Percentiles rank a stretch among this genome's conserved stretches.
Conservation (phyloP, 2,329 filamentous ascomycete species). For the Clarireedia homoeocarpa region DNA sequence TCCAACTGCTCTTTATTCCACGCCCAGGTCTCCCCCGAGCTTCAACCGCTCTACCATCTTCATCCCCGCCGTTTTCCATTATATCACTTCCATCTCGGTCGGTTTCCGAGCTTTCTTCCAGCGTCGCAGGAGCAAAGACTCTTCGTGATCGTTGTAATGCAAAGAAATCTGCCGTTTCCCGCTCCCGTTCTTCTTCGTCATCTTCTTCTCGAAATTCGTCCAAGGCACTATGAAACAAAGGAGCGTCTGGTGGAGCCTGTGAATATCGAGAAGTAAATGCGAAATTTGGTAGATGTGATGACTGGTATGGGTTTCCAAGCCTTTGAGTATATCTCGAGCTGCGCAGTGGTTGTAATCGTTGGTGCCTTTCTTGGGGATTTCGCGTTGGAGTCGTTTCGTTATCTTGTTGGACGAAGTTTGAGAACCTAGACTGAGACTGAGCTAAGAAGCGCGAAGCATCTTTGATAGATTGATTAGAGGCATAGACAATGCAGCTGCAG, state of each 20-base stretch:
- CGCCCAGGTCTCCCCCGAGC: slow-evolving; percentile 35
- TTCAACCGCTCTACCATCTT: slow-evolving; percentile 35
- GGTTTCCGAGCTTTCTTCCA: slow-evolving; percentile 79
- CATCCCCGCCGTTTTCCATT: slow-evolving; percentile 46
- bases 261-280: slow-evolving; percentile 73
- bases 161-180: slow-evolving; percentile 90
- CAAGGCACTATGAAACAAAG: slow-evolving; percentile 86
- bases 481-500: not conserved
- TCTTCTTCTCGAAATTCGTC: slow-evolving; percentile 91
- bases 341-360: slow-evolving; percentile 21
- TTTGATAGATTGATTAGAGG: slow-evolving; percentile 32
- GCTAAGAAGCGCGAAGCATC: slow-evolving; percentile 95
- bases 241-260: slow-evolving; percentile 63
- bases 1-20: slow-evolving; percentile 59
- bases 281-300: slow-evolving; percentile 66
- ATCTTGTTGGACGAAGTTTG: slow-evolving; percentile 58
- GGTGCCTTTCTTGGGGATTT: slow-evolving; percentile 30
- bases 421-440: slow-evolving; percentile 89
- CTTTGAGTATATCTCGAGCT: slow-evolving; percentile 22
- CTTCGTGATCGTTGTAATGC: slow-evolving; percentile 83
- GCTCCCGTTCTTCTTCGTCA: slow-evolving; percentile 81
- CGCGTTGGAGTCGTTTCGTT: slow-evolving; percentile 18
- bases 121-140: slow-evolving; percentile 74
- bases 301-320: slow-evolving; percentile 71
- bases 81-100: slow-evolving; percentile 61